phyloP scores from a whole-genome alignment of 441 rosid species.

The Euphorbia celastroides region DNA sequence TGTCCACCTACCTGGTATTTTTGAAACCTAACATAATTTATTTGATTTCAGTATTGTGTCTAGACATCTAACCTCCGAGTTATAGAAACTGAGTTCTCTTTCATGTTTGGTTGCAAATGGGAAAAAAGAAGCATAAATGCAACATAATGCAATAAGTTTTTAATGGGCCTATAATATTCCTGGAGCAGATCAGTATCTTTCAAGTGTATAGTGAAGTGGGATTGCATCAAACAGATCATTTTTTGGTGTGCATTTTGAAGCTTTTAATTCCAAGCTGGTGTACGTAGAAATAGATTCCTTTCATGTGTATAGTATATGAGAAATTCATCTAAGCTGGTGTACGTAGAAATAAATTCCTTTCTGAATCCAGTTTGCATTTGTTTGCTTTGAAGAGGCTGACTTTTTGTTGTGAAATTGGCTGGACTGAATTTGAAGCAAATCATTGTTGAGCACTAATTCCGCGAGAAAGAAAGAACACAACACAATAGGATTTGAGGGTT shows the following conservation, averaged over 20 bases:
- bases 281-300: too few species aligned
- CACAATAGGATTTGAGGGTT: too few species aligned
- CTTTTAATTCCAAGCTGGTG: background rate
- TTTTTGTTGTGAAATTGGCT: background rate
- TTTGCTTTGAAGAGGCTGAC: background rate
- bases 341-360: background rate
- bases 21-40: too few species aligned
- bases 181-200: background rate
- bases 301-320: background rate
- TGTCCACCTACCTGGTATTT: too few species aligned
- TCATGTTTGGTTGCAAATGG: too few species aligned
- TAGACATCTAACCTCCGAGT: too few species aligned
- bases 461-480: too few species aligned
- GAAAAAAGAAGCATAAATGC: too few species aligned
- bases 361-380: background rate
- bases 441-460: background rate
- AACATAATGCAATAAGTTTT: too few species aligned
- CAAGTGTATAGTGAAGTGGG: constrained; percentile 19
- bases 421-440: too few species aligned
- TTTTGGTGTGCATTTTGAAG: background rate
- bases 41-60: too few species aligned
- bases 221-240: background rate
- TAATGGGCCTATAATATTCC: background rate
- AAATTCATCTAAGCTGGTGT: background rate
- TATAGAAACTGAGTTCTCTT: too few species aligned